These are phyloP conservation scores for Aspergillus pseudoviridinutans DNA, from an alignment of 2,329 filamentous ascomycete genomes.

Conservation along the genomic window DNA sequence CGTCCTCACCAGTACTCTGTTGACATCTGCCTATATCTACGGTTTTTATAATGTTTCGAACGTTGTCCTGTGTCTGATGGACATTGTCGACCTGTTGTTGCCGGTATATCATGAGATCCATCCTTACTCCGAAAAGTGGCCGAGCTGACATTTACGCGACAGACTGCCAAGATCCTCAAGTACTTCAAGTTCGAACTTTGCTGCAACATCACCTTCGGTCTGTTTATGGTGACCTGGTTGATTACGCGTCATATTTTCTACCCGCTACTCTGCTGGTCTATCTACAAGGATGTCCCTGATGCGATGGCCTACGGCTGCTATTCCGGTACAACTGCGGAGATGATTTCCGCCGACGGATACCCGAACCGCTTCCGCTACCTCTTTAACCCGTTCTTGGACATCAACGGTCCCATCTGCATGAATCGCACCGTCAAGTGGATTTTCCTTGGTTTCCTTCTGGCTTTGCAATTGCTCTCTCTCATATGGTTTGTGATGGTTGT, in stretches of 20 bases:
- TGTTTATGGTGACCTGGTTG: slow-evolving; percentile 86
- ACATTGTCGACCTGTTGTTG: slow-evolving; percentile 83
- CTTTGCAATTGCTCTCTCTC: slow-evolving; percentile 74
- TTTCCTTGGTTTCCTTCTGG: slow-evolving; percentile 73
- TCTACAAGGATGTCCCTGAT: slow-evolving; percentile 62
- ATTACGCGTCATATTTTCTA: slow-evolving; percentile 78
- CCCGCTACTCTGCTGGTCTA: slow-evolving; percentile 74
- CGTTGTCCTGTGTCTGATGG: slow-evolving; percentile 87
- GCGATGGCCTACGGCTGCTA: slow-evolving; percentile 70
- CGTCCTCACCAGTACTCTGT: slow-evolving; percentile 77
- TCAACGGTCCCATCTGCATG: slow-evolving; percentile 74
- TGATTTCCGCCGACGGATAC: slow-evolving; percentile 31
- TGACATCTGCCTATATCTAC: slow-evolving; percentile 80
- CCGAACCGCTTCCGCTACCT: slow-evolving; percentile 57
- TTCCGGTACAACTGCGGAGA: slow-evolving; percentile 43
- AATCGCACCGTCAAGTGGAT: slow-evolving; percentile 67
- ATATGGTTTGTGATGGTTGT: slow-evolving; percentile 90
- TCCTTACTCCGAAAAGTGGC: neutral
- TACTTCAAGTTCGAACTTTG: slow-evolving; percentile 72
- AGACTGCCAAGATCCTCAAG: slow-evolving; percentile 91
- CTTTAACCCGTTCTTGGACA: slow-evolving; percentile 67
- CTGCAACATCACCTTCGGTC: slow-evolving; percentile 78
- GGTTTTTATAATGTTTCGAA: slow-evolving; percentile 84
- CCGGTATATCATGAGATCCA: slow-evolving; percentile 57
- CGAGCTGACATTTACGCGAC: slow-evolving; percentile 8